Conservation (phyloP, 495 filamentous ascomycete species). For the Jackrogersella minutella region DNA sequence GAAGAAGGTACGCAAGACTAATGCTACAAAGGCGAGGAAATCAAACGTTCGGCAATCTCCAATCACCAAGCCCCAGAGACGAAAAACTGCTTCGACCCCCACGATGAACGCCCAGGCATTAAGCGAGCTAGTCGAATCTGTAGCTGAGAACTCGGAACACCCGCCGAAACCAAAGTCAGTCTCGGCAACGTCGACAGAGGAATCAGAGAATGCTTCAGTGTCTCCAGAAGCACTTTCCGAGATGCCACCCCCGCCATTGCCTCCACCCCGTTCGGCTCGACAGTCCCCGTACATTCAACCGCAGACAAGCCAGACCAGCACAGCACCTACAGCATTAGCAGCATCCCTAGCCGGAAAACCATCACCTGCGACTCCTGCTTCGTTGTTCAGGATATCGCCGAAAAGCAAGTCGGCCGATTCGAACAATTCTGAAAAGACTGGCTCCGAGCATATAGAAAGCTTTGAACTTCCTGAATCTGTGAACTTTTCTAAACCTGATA, state of each 20-base stretch:
- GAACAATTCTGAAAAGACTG: conserved; percentile 48
- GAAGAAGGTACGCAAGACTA: conserved; percentile 59
- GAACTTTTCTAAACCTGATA: conserved; percentile 54
- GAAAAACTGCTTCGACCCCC: conserved; percentile 64
- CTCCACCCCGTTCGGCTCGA: conserved; percentile 54
- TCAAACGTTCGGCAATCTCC: conserved; percentile 77
- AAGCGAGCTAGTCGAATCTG: conserved; percentile 57
- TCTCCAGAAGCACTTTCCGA: conserved; percentile 64
- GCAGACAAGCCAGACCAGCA: conserved; percentile 47
- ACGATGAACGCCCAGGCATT: conserved; percentile 64
- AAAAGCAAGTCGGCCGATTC: conserved; percentile 46
- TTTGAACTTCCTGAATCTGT: conserved; percentile 71
- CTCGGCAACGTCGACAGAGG: conserved; percentile 50
- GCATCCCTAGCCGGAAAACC: conserved; percentile 46
- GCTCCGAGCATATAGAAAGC: conserved; percentile 71
- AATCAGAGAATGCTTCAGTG: conserved; percentile 61
- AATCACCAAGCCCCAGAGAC: conserved; percentile 79
- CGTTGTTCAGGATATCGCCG: conserved; percentile 75
- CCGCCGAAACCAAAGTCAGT: conserved; percentile 44
- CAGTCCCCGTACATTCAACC: conserved; percentile 60
- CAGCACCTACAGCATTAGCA: conserved; percentile 23
- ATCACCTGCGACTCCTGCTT: conserved; percentile 80
- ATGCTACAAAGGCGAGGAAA: conserved; percentile 58
- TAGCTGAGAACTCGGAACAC: conserved; percentile 31
- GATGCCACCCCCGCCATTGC: conserved; percentile 67